phyloP scores from a whole-genome alignment of 2,329 filamentous ascomycete genomes.

The Pseudocercospora fijiensis region DNA sequence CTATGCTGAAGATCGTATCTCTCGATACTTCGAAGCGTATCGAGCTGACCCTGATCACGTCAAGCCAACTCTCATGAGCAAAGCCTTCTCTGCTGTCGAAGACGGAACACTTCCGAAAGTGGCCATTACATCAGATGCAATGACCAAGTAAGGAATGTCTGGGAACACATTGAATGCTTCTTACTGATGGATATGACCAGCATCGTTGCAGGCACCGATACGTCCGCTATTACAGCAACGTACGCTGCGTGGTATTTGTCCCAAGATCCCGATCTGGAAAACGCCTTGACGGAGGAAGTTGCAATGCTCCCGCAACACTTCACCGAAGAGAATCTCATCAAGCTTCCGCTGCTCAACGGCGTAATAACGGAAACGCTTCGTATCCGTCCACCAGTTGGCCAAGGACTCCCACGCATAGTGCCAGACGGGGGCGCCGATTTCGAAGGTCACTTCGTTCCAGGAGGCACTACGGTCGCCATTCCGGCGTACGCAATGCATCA shows the following conservation, averaged over 20 bases:
- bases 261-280: background rate
- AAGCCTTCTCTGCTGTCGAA: constrained; percentile 5
- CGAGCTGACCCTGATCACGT: constrained; percentile 3
- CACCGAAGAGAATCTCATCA: background rate
- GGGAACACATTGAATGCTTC: background rate
- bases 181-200: background rate
- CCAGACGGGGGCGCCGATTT: background rate
- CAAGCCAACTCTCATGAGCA: constrained; percentile 11
- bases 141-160: background rate
- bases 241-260: background rate
- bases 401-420: background rate
- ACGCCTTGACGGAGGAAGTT: background rate
- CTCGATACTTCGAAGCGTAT: background rate
- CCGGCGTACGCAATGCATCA: constrained; percentile 1
- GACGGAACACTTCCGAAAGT: constrained; percentile 1
- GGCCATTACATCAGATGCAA: background rate
- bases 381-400: background rate
- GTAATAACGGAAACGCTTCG: background rate
- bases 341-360: background rate
- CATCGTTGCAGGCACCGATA: background rate
- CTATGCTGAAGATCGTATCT: background rate
- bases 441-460: background rate
- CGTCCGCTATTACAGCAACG: background rate
- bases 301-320: background rate
- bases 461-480: background rate